Evolutionary conservation across 2,329 filamentous ascomycete species (phyloP).

Genomic region (Diaporthe velutina): DNA sequence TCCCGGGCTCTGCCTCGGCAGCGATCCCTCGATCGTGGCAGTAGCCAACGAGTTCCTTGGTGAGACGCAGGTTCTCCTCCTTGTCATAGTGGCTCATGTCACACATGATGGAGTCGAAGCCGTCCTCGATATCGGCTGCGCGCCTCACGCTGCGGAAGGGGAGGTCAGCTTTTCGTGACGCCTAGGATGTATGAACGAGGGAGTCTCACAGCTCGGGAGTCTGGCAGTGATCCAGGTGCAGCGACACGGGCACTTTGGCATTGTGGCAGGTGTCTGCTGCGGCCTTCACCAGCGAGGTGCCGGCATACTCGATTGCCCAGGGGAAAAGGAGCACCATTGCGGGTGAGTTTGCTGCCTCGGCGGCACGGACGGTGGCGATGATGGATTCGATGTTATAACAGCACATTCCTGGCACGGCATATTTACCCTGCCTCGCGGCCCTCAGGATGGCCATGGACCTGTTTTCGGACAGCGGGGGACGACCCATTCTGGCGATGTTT

Average conservation of each 20-base stretch:
- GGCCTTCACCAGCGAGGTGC: slow-evolving; percentile 65
- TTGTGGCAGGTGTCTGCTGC: slow-evolving; percentile 68
- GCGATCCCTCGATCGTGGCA: slow-evolving; percentile 74
- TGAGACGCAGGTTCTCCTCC: slow-evolving; percentile 73
- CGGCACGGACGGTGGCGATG: slow-evolving; percentile 76
- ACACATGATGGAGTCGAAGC: slow-evolving; percentile 80
- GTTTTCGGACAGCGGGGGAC: slow-evolving; percentile 58
- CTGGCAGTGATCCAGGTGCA: slow-evolving; percentile 78
- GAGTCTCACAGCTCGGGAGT: slow-evolving; percentile 64
- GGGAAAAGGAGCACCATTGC: slow-evolving; percentile 81
- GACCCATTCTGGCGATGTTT: slow-evolving; percentile 47
- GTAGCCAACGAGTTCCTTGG: slow-evolving; percentile 71
- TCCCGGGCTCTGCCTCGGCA: slow-evolving; percentile 77
- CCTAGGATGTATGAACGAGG: not conserved
- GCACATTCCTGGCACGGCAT: slow-evolving; percentile 73
- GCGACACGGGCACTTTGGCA: slow-evolving; percentile 69
- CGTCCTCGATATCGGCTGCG: slow-evolving; percentile 65
- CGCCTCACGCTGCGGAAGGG: slow-evolving; percentile 57
- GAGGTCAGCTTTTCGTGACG: not conserved
- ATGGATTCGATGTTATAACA: slow-evolving; percentile 79
- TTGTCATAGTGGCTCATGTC: slow-evolving; percentile 80
- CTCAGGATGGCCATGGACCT: slow-evolving; percentile 69
- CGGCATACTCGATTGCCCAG: slow-evolving; percentile 78
- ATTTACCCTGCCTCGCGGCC: slow-evolving; percentile 66
- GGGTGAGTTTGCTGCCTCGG: slow-evolving; percentile 75